Evolutionary conservation across 371 early-diverging fungal species (phyloP).

Genomic region (Gilbertella persicaria): DNA sequence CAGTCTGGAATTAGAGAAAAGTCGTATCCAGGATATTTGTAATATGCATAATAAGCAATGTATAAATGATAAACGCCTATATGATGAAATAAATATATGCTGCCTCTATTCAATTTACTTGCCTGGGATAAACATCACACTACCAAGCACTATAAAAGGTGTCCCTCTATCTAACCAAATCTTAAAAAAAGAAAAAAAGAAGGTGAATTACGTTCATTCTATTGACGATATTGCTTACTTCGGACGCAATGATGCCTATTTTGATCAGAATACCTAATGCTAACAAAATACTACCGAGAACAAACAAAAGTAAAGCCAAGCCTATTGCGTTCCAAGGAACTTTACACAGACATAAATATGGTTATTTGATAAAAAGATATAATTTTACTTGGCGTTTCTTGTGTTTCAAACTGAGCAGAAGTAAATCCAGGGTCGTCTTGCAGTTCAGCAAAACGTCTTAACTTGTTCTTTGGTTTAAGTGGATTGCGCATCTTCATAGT

Average conservation of each 20-base stretch:
- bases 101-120: neutral
- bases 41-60: slow-evolving; percentile 54
- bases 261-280: slow-evolving; percentile 62
- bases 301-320: slow-evolving; percentile 53
- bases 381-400: slow-evolving; percentile 38
- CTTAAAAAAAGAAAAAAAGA: slow-evolving; percentile 10
- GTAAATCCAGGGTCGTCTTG: slow-evolving; percentile 56
- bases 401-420: slow-evolving; percentile 52
- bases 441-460: slow-evolving; percentile 36
- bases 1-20: slow-evolving; percentile 56
- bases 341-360: too few species aligned
- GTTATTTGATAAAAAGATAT: neutral
- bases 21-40: slow-evolving; percentile 55
- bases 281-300: slow-evolving; percentile 53
- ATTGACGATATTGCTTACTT: slow-evolving; percentile 23
- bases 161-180: slow-evolving; percentile 63
- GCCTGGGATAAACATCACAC: slow-evolving; percentile 60
- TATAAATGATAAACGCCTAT: slow-evolving; percentile 52
- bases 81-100: neutral
- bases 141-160: slow-evolving; percentile 49
- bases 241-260: slow-evolving; percentile 46
- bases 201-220: neutral
- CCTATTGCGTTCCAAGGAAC: slow-evolving; percentile 71
- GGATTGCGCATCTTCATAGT: slow-evolving; percentile 44
- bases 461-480: slow-evolving; percentile 34